Base-by-base conservation (phyloP, 345 rosid species). In the Syzygium grande region DNA sequence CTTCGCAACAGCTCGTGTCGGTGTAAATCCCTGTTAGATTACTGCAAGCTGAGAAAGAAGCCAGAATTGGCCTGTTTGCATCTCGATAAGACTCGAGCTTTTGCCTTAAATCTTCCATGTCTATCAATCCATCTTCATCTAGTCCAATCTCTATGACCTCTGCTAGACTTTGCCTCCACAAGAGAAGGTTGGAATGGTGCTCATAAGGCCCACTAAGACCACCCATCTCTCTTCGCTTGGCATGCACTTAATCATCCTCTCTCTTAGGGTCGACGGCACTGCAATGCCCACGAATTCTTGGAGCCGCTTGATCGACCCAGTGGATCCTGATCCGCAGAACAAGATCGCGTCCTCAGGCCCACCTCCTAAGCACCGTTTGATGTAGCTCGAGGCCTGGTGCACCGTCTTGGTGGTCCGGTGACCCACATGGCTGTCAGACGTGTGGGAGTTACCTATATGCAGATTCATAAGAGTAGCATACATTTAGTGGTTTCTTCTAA, bases 131-230 rank as follows among this genome's bases (percentile, higher is more conserved):
- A 84, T 89, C 51, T 3, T 85, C 87, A 53, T 93, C 91, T 21
- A 93, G 34, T 14, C 92, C 93, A 38, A 94, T 90, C 90, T 94
- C 94, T 4, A 94, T 73, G 7, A 94, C 95, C 86, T 94, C 91
- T 4, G 94, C 95, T 2, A 94, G 85, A 89, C 95, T 93, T 77
- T 93, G 95, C 61, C 96, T 58, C 96, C 95, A 94, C 1, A 94
- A 93, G 52, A 94, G 93, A 54, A 94, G 85, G 85, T 94, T 94
- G 0, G 95, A 94, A 83, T 94, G 96, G 88, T 94, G 96, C 90
- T 94, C 95, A 46, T 91, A 89, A 1, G 96, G 95, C 0, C 96
- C 65, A 13, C 65, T 58, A 58, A 13, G 65, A 58, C 7, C 65
- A 58, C 65, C 65, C 30, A 58, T 58, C 29, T 58, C 65, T 58